Evolutionary conservation across 2,329 filamentous ascomycete genomes (phyloP), one percentile per base, ranked within the genome.

Genomic region (Hypoxylon sp.): DNA sequence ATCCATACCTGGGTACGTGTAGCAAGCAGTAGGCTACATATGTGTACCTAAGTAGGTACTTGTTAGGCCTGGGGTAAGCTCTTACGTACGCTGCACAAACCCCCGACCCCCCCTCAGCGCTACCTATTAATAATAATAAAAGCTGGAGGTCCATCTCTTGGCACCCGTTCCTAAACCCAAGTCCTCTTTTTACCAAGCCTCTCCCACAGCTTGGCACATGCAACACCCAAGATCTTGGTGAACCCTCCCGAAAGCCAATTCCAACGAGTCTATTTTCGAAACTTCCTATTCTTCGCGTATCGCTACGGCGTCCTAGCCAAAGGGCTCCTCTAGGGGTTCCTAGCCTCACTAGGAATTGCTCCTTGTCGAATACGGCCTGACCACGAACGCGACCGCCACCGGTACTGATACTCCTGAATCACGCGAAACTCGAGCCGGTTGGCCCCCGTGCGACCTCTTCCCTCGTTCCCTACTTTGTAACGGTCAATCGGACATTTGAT

Each of bases 151-250:
- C 21, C 65, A 75, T 75, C 74, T 76, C 75, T 76, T 76, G 75
- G 75, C 75, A 72, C 51, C 69, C 73, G 67, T 66, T 69, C 67
- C 73, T 73, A 69, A 72, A 63, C 72, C 74, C 75, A 75, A 75
- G 73, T 71, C 71, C 60, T 59, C 57, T 5, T 71, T 66, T 58
- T 70, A 71, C 73, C 75, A 69, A 73, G 74, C 70, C 72, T 72
- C 62, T 73, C 67, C 63, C 70, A 71, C 72, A 72, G 74, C 75
- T 76, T 77, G 74, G 74, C 73, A 75, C 72, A 74, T 74, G 73
- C 74, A 75, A 74, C 73, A 70, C 70, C 73, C 63, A 68, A 68
- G 70, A 72, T 69, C 64, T 67, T 65, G 65, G 64, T 70, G 69
- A 72, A 72, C 71, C 62, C 58, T 69, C 65, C 65, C 51, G 48